Base-by-base conservation (phyloP, 2,329 filamentous ascomycete species). In the Paramyrothecium sp. region DNA sequence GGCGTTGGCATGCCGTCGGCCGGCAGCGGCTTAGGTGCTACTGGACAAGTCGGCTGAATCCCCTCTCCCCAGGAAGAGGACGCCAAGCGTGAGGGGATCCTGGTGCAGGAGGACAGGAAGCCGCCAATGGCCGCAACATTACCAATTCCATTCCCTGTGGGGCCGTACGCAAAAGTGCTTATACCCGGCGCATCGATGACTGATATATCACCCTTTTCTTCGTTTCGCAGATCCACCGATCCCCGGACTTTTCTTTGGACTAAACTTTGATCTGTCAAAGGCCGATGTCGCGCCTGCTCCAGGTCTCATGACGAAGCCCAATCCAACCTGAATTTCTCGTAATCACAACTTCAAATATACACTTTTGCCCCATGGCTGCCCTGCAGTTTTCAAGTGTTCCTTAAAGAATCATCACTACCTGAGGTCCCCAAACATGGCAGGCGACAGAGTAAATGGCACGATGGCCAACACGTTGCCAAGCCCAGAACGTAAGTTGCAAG, bases 401-500 rank as follows among this genome's bases (percentile, higher is more conserved):
- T 30, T 30, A 5, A 30, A 30, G 10, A 30, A 30, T 5, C 26
- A 30, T 30, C 10, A 10, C 26, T 44, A 44, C 13, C 38, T 44
- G 13, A 44, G 38, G 13, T 44, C n/a, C 5, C 5, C 13, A 17
- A 44, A 44, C n/a, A 44, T 44, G 38, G 38, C 38, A 16, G 38
- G 13, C 13, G n/a, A 16, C 5, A 19, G n/a, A 19, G 13, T 19
- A 17, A 44, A 44, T 44, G 38, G 38, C 38, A 4, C 5, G 13
- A 16, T 12, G 13, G 38, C 7, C 38, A 44, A 16, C 38, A 44
- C 38, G 4, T 7, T 16, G 38, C 52, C 60, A 22, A 67, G 64
- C 51, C 65, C 63, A 34, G 63, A 63, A 56, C 60, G 65, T 67
- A 62, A 68, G 65, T 67, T 46, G 33, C 48, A 51, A 33, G 50